phyloP scores from a whole-genome alignment of 805 yeast species.

The Yarrowia alimentaria region DNA sequence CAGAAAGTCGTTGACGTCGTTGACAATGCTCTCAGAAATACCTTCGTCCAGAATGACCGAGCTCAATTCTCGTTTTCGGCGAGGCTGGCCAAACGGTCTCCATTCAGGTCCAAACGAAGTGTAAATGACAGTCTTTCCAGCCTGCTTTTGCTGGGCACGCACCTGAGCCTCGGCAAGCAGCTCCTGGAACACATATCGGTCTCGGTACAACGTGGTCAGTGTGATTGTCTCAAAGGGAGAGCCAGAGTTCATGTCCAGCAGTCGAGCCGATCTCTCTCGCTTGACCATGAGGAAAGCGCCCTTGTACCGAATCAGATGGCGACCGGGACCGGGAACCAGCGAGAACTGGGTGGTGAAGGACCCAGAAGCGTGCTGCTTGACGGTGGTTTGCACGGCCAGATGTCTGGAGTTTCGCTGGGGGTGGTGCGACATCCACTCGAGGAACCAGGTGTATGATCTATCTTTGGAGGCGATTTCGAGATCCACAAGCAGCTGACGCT shows the following conservation, averaged over 20 bases:
- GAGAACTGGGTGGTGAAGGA: conserved; percentile 82
- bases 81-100: conserved; percentile 96
- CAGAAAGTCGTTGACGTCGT: conserved; percentile 79
- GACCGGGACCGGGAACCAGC: conserved; percentile 96
- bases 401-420: conserved; percentile 77
- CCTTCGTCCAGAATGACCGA: conserved; percentile 83
- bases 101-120: conserved; percentile 98
- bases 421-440: conserved; percentile 91
- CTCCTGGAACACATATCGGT: conserved; percentile 64
- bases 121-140: conserved; percentile 90
- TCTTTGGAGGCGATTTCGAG: conserved; percentile 91
- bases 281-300: conserved; percentile 87
- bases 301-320: conserved; percentile 78
- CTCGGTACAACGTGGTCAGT: conserved; percentile 82
- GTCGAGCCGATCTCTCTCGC: conserved; percentile 84
- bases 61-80: conserved; percentile 77
- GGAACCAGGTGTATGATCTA: conserved; percentile 89
- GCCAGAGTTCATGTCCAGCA: conserved; percentile 85
- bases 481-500: conserved; percentile 84
- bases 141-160: conserved; percentile 75
- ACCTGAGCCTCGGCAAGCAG: conserved; percentile 79
- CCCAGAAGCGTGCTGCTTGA: conserved; percentile 87
- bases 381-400: conserved; percentile 83
- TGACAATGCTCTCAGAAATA: conserved; percentile 60
- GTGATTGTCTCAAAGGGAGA: conserved; percentile 97